Conservation (phyloP, 805 yeast genomes). For the Saccharomycopsis fermentans region DNA sequence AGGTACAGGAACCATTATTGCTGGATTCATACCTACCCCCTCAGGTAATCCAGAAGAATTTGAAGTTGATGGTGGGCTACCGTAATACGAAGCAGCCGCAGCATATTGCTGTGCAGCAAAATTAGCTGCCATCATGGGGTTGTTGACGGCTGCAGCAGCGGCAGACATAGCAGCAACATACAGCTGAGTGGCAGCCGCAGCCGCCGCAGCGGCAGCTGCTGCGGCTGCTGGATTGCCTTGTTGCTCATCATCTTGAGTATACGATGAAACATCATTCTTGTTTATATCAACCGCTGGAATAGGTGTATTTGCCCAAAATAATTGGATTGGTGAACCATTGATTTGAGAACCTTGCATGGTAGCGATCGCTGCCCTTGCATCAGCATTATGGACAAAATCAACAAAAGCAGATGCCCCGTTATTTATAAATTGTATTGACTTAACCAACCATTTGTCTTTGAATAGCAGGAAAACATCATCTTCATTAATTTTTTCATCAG, state of each 20-base stretch:
- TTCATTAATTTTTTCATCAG: not conserved
- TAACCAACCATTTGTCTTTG: not conserved
- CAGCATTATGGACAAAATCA: constrained; percentile 52
- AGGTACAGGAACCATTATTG: not conserved
- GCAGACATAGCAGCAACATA: constrained; percentile 1
- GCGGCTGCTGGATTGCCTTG: not conserved
- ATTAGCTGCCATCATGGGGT: not conserved
- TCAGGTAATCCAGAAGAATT: not conserved
- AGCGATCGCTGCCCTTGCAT: constrained; percentile 68
- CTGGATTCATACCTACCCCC: not conserved
- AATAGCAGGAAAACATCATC: not conserved
- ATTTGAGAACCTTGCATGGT: constrained; percentile 73
- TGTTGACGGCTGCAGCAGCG: not conserved
- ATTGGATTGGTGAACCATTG: constrained; percentile 62
- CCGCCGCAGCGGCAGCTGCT: not conserved
- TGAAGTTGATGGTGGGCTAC: not conserved
- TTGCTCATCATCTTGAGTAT: not conserved
- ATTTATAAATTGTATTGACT: not conserved
- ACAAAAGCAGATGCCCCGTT: constrained; percentile 56
- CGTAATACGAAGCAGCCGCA: not conserved
- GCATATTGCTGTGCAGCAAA: not conserved
- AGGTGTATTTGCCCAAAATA: constrained; percentile 47
- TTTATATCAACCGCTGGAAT: not conserved
- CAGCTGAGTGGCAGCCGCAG: not conserved
- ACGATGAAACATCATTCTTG: not conserved